Evolutionary conservation across 1,139 yeast species (phyloP).

Genomic region (Candida labiduridarum): DNA sequence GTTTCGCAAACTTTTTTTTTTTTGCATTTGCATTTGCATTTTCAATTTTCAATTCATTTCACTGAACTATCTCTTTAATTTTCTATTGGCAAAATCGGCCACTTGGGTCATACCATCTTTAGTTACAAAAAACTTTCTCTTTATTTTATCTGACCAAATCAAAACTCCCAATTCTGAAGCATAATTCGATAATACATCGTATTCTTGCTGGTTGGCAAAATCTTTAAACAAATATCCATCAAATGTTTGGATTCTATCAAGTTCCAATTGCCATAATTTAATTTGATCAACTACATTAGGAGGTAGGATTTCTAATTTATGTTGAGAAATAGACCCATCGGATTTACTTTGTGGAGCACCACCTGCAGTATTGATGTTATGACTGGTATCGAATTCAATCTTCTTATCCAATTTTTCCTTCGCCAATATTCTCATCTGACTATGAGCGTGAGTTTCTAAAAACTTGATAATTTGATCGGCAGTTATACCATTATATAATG

Average conservation of each 20-base stretch:
- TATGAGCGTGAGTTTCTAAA: slow-evolving; percentile 90
- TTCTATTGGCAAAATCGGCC: slow-evolving; percentile 80
- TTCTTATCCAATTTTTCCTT: slow-evolving; percentile 69
- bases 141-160: slow-evolving; percentile 77
- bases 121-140: slow-evolving; percentile 76
- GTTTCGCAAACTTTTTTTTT: neutral
- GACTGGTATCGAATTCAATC: slow-evolving; percentile 63
- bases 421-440: slow-evolving; percentile 79
- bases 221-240: slow-evolving; percentile 90
- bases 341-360: slow-evolving; percentile 36
- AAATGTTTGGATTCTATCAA: slow-evolving; percentile 87
- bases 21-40: too few species aligned
- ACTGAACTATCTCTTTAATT: slow-evolving; percentile 22
- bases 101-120: slow-evolving; percentile 88
- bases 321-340: slow-evolving; percentile 36
- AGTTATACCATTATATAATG: slow-evolving; percentile 85
- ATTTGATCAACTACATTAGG: slow-evolving; percentile 97
- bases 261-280: slow-evolving; percentile 91
- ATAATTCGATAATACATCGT: slow-evolving; percentile 68
- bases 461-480: slow-evolving; percentile 93
- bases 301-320: slow-evolving; percentile 69
- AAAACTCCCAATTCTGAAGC: slow-evolving; percentile 91
- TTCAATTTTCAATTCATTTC: too few species aligned
- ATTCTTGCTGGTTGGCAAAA: slow-evolving; percentile 77
- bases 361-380: slow-evolving; percentile 54